These are phyloP conservation scores for Cutaneotrichosporon daszewskae DNA, from an alignment of 1,284 basidiomycete species.

Conservation along the genomic window DNA sequence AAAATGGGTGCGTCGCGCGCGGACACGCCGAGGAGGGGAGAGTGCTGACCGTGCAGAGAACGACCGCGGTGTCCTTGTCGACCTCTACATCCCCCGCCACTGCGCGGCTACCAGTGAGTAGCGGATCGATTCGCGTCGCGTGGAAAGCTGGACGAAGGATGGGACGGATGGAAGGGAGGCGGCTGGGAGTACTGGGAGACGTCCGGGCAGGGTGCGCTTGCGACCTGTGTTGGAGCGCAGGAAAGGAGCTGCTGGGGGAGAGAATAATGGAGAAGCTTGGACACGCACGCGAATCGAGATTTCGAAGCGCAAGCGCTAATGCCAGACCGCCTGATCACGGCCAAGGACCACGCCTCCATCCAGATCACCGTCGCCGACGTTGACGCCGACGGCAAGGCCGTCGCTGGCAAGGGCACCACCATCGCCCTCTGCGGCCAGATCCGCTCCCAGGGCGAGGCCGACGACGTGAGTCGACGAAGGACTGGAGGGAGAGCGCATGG, in stretches of 20 bases:
- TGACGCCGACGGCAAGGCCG: conserved; percentile 83
- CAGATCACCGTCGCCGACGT: conserved; percentile 93
- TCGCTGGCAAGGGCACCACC: conserved; percentile 72
- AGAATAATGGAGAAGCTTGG: neutral
- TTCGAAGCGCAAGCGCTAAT: conserved; percentile 1
- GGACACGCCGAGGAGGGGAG: neutral
- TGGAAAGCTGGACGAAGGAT: neutral
- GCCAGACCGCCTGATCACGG: conserved; percentile 89
- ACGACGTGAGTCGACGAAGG: conserved; percentile 56
- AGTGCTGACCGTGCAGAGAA: conserved; percentile 4
- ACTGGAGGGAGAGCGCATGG: neutral
- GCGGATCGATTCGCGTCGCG: neutral
- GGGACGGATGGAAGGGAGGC: neutral
- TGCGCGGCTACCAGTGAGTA: conserved; percentile 88
- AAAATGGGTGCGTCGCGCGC: neutral
- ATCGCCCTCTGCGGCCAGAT: conserved; percentile 94
- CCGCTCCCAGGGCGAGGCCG: conserved; percentile 89
- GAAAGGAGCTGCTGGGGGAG: neutral
- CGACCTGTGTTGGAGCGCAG: neutral
- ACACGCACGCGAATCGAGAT: neutral
- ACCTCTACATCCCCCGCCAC: conserved; percentile 99
- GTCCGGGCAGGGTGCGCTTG: neutral
- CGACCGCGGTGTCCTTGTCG: conserved; percentile 69
- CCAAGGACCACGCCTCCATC: conserved; percentile 98
- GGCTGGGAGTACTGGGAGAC: neutral